Percentiles rank a stretch among this genome's conserved stretches.
phyloP scores from a whole-genome alignment of 1,139 yeast species.

The Geotrichum cucujoidarum region DNA sequence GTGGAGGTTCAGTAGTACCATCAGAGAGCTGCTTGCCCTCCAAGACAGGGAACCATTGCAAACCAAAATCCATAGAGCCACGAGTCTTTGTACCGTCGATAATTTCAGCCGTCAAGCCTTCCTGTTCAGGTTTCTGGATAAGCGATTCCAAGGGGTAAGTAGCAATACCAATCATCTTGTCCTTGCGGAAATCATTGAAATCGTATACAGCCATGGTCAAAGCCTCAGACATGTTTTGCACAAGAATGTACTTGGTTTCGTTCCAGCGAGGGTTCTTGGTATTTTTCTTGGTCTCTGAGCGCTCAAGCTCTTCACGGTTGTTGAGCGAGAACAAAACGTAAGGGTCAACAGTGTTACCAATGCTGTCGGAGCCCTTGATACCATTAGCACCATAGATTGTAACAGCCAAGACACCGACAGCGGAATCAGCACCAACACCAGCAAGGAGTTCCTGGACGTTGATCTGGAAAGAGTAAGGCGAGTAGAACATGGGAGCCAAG shows the following conservation, averaged over 20 bases:
- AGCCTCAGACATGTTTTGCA: conserved; percentile 75
- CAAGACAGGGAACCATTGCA: conserved; percentile 73
- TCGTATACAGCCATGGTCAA: conserved; percentile 66
- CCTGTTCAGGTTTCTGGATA: conserved; percentile 50
- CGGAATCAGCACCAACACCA: conserved; percentile 73
- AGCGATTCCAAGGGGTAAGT: conserved; percentile 68
- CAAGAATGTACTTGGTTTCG: conserved; percentile 66
- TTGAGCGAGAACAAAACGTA: conserved; percentile 55
- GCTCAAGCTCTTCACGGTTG: conserved; percentile 52
- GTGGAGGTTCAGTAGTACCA: conserved; percentile 82
- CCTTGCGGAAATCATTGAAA: conserved; percentile 72
- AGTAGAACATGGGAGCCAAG: conserved; percentile 78
- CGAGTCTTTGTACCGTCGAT: conserved; percentile 73
- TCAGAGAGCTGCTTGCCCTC: conserved; percentile 73
- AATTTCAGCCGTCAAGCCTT: conserved; percentile 52
- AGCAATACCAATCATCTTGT: conserved; percentile 71
- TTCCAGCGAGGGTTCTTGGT: conserved; percentile 77
- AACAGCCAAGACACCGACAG: conserved; percentile 79
- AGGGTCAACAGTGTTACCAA: conserved; percentile 85
- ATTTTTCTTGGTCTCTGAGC: conserved; percentile 60
- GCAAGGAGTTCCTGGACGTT: conserved; percentile 87
- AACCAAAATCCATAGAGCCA: conserved; percentile 66
- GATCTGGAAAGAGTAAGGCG: conserved; percentile 88
- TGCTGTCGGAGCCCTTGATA: conserved; percentile 58
- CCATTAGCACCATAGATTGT: conserved; percentile 62